These are phyloP conservation scores for Acer campestre DNA, from an alignment of 345 rosid species.

Conservation along the genomic window DNA sequence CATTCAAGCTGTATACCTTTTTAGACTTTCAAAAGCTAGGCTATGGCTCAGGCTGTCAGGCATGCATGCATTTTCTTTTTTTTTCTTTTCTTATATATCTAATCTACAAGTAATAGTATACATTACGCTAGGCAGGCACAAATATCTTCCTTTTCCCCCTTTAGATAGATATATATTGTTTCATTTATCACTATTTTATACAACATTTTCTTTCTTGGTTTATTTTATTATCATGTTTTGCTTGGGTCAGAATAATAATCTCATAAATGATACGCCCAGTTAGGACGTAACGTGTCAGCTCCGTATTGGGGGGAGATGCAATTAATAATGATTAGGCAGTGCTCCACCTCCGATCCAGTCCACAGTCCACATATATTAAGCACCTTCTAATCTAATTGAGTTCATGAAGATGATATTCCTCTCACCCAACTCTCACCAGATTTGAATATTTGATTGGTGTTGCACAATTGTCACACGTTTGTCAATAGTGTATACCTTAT, in stretches of 20 bases:
- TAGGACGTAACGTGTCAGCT: neutral
- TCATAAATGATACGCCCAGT: neutral
- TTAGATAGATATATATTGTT: neutral
- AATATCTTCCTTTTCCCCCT: conserved; percentile 1
- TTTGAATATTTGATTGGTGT: no score
- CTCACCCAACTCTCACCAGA: no score
- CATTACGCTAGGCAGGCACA: neutral
- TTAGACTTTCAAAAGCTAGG: conserved; percentile 17
- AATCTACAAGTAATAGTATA: no score
- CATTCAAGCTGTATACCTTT: conserved; percentile 47
- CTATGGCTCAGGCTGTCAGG: neutral
- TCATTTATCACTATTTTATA: neutral
- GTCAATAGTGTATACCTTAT: no score
- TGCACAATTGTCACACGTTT: no score
- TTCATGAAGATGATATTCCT: no score
- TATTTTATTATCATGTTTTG: neutral
- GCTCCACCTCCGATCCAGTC: neutral
- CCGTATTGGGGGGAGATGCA: neutral
- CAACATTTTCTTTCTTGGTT: neutral
- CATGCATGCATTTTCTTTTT: neutral
- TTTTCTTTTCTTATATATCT: neutral
- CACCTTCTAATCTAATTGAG: no score
- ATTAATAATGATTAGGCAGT: neutral
- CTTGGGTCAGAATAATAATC: neutral
- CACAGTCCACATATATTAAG: no score